phyloP scores from a whole-genome alignment of 2,329 filamentous ascomycete species.

The Diplodia seriata region DNA sequence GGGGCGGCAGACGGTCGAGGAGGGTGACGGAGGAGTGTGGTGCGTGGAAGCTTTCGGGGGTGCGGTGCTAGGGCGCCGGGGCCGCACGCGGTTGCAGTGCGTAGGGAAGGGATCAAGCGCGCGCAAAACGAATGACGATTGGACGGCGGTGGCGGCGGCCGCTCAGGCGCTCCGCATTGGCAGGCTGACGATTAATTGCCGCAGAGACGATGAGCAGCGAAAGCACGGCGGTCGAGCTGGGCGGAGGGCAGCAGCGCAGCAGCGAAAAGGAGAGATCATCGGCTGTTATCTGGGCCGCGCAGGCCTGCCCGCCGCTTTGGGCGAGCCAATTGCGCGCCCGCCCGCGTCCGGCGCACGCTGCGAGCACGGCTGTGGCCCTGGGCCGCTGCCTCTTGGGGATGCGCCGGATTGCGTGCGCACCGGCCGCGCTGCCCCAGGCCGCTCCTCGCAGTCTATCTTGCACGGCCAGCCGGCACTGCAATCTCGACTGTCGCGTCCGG shows the following conservation, averaged over 20 bases:
- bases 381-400: slow-evolving; percentile 16
- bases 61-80: slow-evolving; percentile 30
- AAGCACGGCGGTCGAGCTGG: slow-evolving; percentile 5
- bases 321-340: slow-evolving; percentile 26
- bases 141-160: slow-evolving; percentile 10
- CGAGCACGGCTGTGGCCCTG: slow-evolving; percentile 12
- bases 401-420: slow-evolving; percentile 23
- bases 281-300: slow-evolving; percentile 30
- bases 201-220: slow-evolving; percentile 18
- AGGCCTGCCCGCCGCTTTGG: slow-evolving; percentile 29
- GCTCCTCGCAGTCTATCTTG: slow-evolving; percentile 9
- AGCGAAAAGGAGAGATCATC: slow-evolving; percentile 30
- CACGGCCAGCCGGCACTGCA: slow-evolving; percentile 26
- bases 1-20: slow-evolving; percentile 30
- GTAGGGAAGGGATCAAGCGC: slow-evolving; percentile 28
- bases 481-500: slow-evolving; percentile 16
- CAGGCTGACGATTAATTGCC: slow-evolving; percentile 29
- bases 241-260: slow-evolving; percentile 12
- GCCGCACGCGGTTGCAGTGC: slow-evolving; percentile 29
- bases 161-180: slow-evolving; percentile 30
- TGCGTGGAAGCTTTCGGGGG: slow-evolving; percentile 31
- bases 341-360: slow-evolving; percentile 29
- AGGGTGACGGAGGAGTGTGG: slow-evolving; percentile 27
- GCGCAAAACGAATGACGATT: slow-evolving; percentile 29
- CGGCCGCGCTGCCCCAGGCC: slow-evolving; percentile 20